phyloP scores from a whole-genome alignment of 1,284 basidiomycete species.

The Abortiporus biennis region DNA sequence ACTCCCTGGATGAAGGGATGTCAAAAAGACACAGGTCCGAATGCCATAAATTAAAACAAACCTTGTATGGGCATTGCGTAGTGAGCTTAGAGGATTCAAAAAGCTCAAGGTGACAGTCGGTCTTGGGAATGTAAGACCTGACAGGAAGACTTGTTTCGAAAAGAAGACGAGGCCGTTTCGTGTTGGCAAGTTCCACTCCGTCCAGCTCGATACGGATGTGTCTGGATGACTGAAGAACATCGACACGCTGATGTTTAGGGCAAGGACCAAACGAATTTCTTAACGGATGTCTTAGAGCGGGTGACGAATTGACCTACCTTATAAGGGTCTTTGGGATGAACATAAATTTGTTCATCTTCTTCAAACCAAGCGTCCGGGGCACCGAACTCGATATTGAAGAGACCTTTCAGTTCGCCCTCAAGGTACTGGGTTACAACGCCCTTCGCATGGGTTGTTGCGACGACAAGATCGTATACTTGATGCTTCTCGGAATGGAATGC shows the following conservation, averaged over 20 bases:
- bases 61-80: constrained; percentile 62
- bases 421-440: constrained; percentile 36
- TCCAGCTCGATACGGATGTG: constrained; percentile 55
- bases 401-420: constrained; percentile 36
- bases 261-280: no score
- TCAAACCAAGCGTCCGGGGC: constrained; percentile 62
- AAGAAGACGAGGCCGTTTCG: constrained; percentile 44
- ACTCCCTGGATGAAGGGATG: constrained; percentile 37
- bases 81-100: constrained; percentile 40
- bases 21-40: constrained; percentile 1
- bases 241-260: constrained; percentile 59
- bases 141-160: constrained; percentile 53
- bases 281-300: not conserved
- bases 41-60: constrained; percentile 24
- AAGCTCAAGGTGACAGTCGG: constrained; percentile 46
- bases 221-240: constrained; percentile 52
- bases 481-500: constrained; percentile 21
- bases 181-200: constrained; percentile 58
- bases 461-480: constrained; percentile 40
- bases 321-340: constrained; percentile 63
- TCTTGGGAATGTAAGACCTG: constrained; percentile 56
- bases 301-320: no score
- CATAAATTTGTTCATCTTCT: constrained; percentile 56
- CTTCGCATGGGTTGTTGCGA: constrained; percentile 32
- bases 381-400: constrained; percentile 43